Conservation (phyloP, 2,329 filamentous ascomycete species). For the Lasiodiplodia sp. region DNA sequence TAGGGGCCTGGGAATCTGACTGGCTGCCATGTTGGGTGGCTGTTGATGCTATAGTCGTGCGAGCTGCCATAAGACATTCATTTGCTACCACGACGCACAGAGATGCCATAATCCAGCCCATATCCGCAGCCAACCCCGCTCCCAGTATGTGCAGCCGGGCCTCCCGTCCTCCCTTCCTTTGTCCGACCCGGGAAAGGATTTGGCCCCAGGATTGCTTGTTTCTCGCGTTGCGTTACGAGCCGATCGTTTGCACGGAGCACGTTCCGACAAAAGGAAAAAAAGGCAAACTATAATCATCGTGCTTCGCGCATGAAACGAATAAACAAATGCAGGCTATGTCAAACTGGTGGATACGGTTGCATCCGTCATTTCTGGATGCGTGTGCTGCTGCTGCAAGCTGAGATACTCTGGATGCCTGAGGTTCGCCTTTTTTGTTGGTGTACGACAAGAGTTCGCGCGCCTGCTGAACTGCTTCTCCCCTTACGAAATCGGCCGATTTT, state of each 20-base stretch:
- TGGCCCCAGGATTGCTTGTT: background rate
- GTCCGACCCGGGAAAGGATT: background rate
- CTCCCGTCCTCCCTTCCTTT: background rate
- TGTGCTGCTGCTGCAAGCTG: background rate
- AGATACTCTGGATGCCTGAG: background rate
- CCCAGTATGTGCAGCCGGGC: background rate
- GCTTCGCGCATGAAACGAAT: background rate
- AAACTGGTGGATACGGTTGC: background rate
- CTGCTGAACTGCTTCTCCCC: background rate
- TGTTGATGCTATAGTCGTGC: background rate
- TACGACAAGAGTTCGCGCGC: background rate
- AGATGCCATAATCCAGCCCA: background rate
- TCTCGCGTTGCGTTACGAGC: background rate
- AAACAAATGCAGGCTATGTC: background rate
- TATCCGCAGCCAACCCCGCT: no score
- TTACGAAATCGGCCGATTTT: background rate
- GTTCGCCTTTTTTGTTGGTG: background rate
- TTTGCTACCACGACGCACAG: background rate
- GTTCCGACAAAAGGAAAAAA: background rate
- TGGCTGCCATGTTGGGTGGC: background rate
- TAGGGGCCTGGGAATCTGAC: background rate
- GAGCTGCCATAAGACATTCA: background rate
- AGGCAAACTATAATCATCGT: slow-evolving; percentile 1
- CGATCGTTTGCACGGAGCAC: background rate
- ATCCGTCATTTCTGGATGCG: background rate